Evolutionary conservation across 192 early-diverging fungal species (phyloP).

Genomic region (Coemansia sp.): DNA sequence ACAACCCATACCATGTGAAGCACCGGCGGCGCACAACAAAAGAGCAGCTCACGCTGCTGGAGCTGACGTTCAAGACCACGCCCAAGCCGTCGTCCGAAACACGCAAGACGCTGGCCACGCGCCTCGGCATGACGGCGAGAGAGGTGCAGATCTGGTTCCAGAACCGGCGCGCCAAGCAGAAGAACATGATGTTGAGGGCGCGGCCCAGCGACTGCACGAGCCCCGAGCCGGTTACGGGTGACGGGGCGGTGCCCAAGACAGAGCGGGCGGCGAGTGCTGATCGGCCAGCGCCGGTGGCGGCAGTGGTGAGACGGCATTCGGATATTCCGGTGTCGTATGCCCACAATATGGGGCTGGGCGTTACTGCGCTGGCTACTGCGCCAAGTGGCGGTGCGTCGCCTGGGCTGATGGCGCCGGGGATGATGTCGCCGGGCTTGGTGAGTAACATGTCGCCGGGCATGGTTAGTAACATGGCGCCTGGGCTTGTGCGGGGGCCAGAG

Average conservation of each 20-base stretch:
- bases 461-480: neutral
- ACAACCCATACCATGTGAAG: slow-evolving; percentile 76
- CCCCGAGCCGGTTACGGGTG: neutral
- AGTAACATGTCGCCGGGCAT: neutral
- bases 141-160: slow-evolving; percentile 86
- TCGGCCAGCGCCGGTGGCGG: slow-evolving; percentile 2
- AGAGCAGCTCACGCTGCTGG: slow-evolving; percentile 66
- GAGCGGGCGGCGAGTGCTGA: slow-evolving; percentile 21
- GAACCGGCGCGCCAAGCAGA: slow-evolving; percentile 77
- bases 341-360: slow-evolving; percentile 3
- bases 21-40: slow-evolving; percentile 71
- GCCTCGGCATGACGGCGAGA: slow-evolving; percentile 66
- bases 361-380: slow-evolving; percentile 19
- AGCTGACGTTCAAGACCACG: slow-evolving; percentile 63
- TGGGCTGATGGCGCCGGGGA: slow-evolving; percentile 8
- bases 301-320: slow-evolving; percentile 33
- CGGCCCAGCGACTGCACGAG: neutral
- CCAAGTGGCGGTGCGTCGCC: slow-evolving; percentile 8
- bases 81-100: slow-evolving; percentile 68
- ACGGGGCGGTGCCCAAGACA: slow-evolving; percentile 15
- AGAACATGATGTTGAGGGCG: slow-evolving; percentile 49
- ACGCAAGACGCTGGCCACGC: slow-evolving; percentile 59
- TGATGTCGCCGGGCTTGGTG: neutral
- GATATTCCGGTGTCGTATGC: slow-evolving; percentile 28
- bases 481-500: neutral